Percentiles rank a stretch among this genome's conserved stretches.
These are phyloP conservation scores for Pseudotsuga menziesii DNA, from an alignment of 75 land plant species.

Conservation along the genomic window DNA sequence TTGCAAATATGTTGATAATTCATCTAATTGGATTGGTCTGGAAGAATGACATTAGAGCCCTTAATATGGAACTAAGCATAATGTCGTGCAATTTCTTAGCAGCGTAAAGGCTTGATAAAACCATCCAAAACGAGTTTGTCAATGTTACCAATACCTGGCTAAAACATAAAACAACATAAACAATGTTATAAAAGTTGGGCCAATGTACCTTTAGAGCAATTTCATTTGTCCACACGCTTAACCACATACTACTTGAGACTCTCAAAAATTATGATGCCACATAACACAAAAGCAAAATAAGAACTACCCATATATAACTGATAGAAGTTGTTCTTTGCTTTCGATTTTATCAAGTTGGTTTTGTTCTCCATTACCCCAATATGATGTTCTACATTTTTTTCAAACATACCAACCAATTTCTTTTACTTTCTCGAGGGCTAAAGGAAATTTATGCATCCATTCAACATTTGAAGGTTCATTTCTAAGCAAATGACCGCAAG, in stretches of 20 bases:
- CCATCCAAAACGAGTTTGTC: conserved; percentile 85
- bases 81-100: conserved; percentile 81
- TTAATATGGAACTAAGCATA: conserved; percentile 74
- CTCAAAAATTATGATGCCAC: conserved; percentile 60
- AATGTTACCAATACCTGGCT: conserved; percentile 80
- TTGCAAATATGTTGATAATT: conserved; percentile 95
- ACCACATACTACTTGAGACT: conserved; percentile 87
- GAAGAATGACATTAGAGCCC: conserved; percentile 98
- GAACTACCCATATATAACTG: conserved; percentile 90
- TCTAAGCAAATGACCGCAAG: too few relatives aligned
- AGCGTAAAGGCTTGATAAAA: conserved; percentile 78
- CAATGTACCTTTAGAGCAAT: conserved; percentile 31
- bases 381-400: too few relatives aligned
- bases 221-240: conserved; percentile 78
- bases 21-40: conserved; percentile 96
- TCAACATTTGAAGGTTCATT: too few relatives aligned
- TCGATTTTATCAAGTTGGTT: too few relatives aligned
- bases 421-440: too few relatives aligned
- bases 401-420: too few relatives aligned
- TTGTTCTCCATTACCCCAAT: too few relatives aligned
- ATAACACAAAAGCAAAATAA: conserved; percentile 65
- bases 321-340: too few relatives aligned
- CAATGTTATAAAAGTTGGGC: conserved; percentile 59
- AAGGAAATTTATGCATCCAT: too few relatives aligned
- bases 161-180: conserved; percentile 77